A percentile compares a stretch with the other conserved stretches of the same genome.
Conservation (phyloP, 2,329 filamentous ascomycete species). For the Emergomyces orientalis region DNA sequence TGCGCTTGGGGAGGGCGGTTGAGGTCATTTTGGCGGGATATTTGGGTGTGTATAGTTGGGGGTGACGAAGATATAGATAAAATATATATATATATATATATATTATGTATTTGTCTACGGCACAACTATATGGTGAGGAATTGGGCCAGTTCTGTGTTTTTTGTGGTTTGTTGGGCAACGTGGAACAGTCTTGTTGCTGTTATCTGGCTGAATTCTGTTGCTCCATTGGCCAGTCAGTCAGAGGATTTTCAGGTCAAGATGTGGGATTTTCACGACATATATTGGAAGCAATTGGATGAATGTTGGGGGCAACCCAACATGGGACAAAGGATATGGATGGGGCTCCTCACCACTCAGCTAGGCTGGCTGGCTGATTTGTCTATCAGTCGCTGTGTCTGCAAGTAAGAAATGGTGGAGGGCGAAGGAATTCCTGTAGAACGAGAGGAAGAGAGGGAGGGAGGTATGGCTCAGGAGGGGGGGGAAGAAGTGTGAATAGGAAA, state of each 20-base stretch:
- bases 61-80: neutral
- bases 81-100: neutral
- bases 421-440: neutral
- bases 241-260: neutral
- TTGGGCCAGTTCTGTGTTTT: neutral
- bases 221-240: neutral
- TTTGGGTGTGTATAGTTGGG: neutral
- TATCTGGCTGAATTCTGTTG: neutral
- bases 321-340: neutral
- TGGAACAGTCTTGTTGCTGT: neutral
- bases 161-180: neutral
- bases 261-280: too few species aligned
- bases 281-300: neutral
- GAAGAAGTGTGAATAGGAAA: neutral
- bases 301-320: neutral
- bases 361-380: neutral
- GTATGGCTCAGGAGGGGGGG: neutral
- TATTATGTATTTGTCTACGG: neutral
- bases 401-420: neutral
- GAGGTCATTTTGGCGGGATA: slow-evolving; percentile 39
- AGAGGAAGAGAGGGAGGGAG: neutral
- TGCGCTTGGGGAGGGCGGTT: slow-evolving; percentile 39
- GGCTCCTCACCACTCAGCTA: neutral
- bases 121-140: neutral
- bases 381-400: too few species aligned